Evolutionary conservation across 495 filamentous ascomycete species (phyloP).

Genomic region (Penicillium taxi): DNA sequence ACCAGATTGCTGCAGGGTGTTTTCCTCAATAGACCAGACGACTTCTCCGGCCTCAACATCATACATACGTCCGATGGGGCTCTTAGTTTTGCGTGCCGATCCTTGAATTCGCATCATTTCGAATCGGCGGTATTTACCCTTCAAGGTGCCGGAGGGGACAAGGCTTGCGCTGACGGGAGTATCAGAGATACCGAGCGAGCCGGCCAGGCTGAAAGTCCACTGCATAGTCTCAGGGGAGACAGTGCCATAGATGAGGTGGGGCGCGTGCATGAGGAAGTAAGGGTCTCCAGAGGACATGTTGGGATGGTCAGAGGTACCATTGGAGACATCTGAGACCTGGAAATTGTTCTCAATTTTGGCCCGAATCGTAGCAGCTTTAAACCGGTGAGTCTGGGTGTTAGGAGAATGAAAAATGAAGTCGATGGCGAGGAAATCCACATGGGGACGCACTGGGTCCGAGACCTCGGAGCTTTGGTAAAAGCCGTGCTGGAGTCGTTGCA

Average conservation of each 20-base stretch:
- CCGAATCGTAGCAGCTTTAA: constrained; percentile 41
- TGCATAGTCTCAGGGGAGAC: constrained; percentile 45
- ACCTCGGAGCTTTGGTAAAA: constrained; percentile 36
- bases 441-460: constrained; percentile 32
- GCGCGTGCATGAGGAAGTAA: constrained; percentile 44
- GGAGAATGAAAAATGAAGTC: constrained; percentile 45
- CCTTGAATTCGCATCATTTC: constrained; percentile 51
- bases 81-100: constrained; percentile 35
- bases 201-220: constrained; percentile 45
- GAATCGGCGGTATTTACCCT: constrained; percentile 36
- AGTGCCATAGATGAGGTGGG: constrained; percentile 45
- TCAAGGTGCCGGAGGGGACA: constrained; percentile 33
- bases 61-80: constrained; percentile 23
- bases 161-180: constrained; percentile 38
- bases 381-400: constrained; percentile 34
- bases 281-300: constrained; percentile 30
- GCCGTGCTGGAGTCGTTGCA: constrained; percentile 46
- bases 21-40: constrained; percentile 48
- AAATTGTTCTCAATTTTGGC: constrained; percentile 24
- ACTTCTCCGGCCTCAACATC: constrained; percentile 40
- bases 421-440: constrained; percentile 46
- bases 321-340: constrained; percentile 4
- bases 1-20: constrained; percentile 41
- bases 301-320: constrained; percentile 6
- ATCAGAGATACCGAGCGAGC: constrained; percentile 41